These are phyloP conservation scores for Naganishia liquefaciens DNA, from an alignment of 1,284 basidiomycete genomes.

Conservation along the genomic window DNA sequence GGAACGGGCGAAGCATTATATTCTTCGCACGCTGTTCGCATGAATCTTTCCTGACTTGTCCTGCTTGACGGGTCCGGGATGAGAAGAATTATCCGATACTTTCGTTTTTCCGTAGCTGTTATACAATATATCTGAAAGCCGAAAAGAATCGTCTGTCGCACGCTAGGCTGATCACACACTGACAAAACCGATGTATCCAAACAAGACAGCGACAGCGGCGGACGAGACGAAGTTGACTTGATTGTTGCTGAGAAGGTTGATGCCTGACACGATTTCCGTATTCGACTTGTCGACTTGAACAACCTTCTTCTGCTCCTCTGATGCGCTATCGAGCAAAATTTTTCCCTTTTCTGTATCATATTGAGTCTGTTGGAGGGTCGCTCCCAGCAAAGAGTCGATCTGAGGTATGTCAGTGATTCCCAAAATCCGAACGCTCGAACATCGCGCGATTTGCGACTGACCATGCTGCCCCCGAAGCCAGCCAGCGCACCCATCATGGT, in stretches of 20 bases:
- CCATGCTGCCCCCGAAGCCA: slow-evolving; percentile 74
- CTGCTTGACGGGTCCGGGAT: too few relatives aligned
- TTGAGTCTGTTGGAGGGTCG: slow-evolving; percentile 78
- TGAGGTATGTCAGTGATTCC: slow-evolving; percentile 43
- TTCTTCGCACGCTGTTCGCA: too few relatives aligned
- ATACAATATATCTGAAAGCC: too few relatives aligned
- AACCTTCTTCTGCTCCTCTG: slow-evolving; percentile 7
- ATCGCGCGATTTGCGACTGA: slow-evolving; percentile 50
- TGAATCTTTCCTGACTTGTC: too few relatives aligned
- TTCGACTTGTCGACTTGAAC: neutral
- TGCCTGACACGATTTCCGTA: slow-evolving; percentile 18
- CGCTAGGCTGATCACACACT: too few relatives aligned
- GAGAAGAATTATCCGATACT: too few relatives aligned
- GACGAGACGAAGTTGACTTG: slow-evolving; percentile 34
- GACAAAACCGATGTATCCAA: slow-evolving; percentile 14
- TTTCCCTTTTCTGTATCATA: slow-evolving; percentile 67
- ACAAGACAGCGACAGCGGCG: slow-evolving; percentile 8
- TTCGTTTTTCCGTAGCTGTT: too few relatives aligned
- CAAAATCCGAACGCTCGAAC: neutral
- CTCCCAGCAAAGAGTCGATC: slow-evolving; percentile 84
- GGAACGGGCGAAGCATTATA: too few relatives aligned
- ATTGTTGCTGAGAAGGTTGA: slow-evolving; percentile 29
- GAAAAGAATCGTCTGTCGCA: too few relatives aligned
- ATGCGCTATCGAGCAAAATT: slow-evolving; percentile 59
- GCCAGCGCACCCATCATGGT: slow-evolving; percentile 46